Base-by-base conservation (phyloP, 2,329 filamentous ascomycete genomes). In the Atkinsonella texensis region DNA sequence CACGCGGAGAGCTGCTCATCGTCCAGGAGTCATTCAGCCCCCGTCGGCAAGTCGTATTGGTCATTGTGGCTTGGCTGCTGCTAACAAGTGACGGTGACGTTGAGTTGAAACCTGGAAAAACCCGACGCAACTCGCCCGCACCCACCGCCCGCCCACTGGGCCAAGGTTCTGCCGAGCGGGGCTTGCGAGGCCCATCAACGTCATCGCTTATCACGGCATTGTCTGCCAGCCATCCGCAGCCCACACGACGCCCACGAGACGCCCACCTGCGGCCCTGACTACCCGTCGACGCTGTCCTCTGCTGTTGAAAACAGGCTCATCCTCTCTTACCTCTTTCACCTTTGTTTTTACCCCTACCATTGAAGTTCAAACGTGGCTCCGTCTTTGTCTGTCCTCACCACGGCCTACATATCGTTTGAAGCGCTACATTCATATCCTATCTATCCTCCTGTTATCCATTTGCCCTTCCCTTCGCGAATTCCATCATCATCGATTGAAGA, bases 131-230 rank as follows among this genome's bases (percentile, higher is more conserved):
- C 2, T 23, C 20, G 20, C 20, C 18, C 18, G n/a, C 23, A 20
- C 20, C 47, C 47, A n/a, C n/a, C n/a, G n/a, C n/a, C n/a, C n/a
- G n/a, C 15, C 35, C 47, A 13, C 41, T 18, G 7, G 41, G 42
- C 45, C 49, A 38, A 48, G 44, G 46, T 41, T 41, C 46, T 28
- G 32, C 40, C 46, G 23, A 43, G 51, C 43, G 48, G 48, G 48
- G 52, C 51, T 40, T 32, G 5, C 28, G 7, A 28, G 39, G 39
- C 23, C 40, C 39, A 20, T 45, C 50, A 53, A 55, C 54, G 54
- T 55, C 54, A 55, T 55, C 50, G 46, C 50, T 33, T 42, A 20
- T 45, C 13, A 32, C 40, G 17, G 28, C 28, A 23, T 33, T 10
- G 11, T 17, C 33, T 4, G 18, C 33, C 15, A 23, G 41, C 38